Percentiles rank a stretch among this genome's conserved stretches.
Conservation (phyloP, 2,329 filamentous ascomycete genomes). For the Thielaviopsis musarum region DNA sequence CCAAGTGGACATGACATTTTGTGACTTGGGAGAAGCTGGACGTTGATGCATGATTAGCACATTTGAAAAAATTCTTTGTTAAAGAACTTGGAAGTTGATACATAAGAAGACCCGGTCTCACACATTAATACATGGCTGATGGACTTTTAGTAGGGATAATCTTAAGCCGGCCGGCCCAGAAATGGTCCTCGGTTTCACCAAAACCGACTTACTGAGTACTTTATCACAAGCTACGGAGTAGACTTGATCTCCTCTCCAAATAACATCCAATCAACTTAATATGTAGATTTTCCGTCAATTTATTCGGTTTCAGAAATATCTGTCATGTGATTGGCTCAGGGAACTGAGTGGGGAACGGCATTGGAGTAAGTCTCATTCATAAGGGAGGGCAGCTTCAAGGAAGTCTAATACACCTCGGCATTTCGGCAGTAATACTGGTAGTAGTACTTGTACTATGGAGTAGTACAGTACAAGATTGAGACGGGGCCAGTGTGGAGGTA, state of each 20-base stretch:
- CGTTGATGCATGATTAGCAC: too few species aligned
- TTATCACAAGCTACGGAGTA: too few species aligned
- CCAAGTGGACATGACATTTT: too few species aligned
- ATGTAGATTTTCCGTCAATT: too few species aligned
- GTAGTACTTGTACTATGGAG: not conserved
- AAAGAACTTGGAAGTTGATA: too few species aligned
- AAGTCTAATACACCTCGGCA: not conserved
- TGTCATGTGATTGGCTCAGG: not conserved
- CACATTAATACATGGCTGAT: too few species aligned
- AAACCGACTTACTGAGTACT: not conserved
- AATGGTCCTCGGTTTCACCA: not conserved
- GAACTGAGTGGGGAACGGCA: not conserved
- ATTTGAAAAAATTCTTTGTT: too few species aligned
- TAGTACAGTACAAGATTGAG: not conserved
- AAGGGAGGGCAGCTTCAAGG: not conserved
- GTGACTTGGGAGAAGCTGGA: too few species aligned
- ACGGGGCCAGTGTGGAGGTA: not conserved
- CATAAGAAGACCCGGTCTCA: too few species aligned
- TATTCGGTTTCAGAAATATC: not conserved
- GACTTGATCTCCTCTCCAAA: too few species aligned
- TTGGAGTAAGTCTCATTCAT: not conserved
- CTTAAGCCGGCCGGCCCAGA: not conserved
- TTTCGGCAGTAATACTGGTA: not conserved
- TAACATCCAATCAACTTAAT: too few species aligned
- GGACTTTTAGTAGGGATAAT: not conserved